Conservation (phyloP, 345 rosid species). For the Geranium brycei region DNA sequence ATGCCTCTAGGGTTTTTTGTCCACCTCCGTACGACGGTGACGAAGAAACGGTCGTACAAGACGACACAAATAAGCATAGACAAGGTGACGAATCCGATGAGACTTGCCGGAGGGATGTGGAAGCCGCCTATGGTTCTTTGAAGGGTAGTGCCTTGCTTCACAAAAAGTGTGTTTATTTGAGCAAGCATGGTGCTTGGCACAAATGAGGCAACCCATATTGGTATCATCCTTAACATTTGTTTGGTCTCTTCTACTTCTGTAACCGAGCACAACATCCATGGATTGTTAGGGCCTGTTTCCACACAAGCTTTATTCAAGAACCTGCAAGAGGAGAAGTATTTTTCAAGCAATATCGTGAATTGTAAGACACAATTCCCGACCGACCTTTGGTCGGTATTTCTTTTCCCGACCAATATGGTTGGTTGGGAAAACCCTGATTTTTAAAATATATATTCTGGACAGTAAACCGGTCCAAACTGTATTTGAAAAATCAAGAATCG, state of each 20-base stretch:
- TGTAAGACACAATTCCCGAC: background rate
- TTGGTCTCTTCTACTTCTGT: slow-evolving; percentile 64
- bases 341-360: too few species aligned
- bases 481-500: background rate
- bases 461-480: too few species aligned
- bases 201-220: slow-evolving; percentile 26
- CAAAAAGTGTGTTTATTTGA: slow-evolving; percentile 44
- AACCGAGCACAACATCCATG: slow-evolving; percentile 45
- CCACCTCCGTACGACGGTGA: slow-evolving; percentile 23
- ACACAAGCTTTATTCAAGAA: slow-evolving; percentile 32
- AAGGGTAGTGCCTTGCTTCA: slow-evolving; percentile 23
- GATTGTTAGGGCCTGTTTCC: slow-evolving; percentile 20
- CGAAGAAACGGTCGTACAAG: slow-evolving; percentile 47
- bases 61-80: slow-evolving; percentile 52
- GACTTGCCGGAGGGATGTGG: slow-evolving; percentile 57
- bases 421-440: too few species aligned
- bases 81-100: slow-evolving; percentile 44
- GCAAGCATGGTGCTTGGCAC: slow-evolving; percentile 42
- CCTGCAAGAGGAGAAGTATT: background rate
- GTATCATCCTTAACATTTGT: slow-evolving; percentile 55
- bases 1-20: slow-evolving; percentile 69
- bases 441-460: too few species aligned
- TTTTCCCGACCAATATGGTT: too few species aligned
- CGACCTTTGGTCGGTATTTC: too few species aligned
- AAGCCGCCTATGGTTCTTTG: slow-evolving; percentile 12